These are phyloP conservation scores for Hygrophorus russula DNA, from an alignment of 768 basidiomycete genomes.

Conservation along the genomic window DNA sequence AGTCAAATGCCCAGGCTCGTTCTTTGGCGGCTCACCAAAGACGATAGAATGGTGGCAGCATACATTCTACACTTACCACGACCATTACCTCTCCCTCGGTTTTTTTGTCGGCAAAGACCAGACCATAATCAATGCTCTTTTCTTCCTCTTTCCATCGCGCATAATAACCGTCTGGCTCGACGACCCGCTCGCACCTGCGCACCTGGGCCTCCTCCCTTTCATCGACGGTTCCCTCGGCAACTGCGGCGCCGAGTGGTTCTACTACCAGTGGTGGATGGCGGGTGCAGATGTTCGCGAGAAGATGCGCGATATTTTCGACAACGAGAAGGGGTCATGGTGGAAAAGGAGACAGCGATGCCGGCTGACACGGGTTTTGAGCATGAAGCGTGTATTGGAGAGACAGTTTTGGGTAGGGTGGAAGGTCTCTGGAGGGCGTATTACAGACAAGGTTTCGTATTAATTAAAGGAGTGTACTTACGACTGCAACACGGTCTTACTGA, in stretches of 20 bases:
- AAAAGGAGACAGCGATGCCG: too few species aligned
- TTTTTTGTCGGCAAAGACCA: slow-evolving; percentile 50
- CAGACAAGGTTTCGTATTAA: too few species aligned
- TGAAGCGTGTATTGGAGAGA: too few species aligned
- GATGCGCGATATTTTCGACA: slow-evolving; percentile 7
- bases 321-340: too few species aligned
- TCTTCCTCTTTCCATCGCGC: slow-evolving; percentile 33
- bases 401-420: too few species aligned
- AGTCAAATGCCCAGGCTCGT: slow-evolving; percentile 32
- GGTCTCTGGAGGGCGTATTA: too few species aligned
- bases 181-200: slow-evolving; percentile 12
- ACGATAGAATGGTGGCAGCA: slow-evolving; percentile 34
- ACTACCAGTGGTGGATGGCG: slow-evolving; percentile 41
- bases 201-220: slow-evolving; percentile 1
- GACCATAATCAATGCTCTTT: slow-evolving; percentile 36
- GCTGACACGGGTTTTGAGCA: too few species aligned
- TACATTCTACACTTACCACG: slow-evolving; percentile 39
- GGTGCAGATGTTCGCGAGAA: slow-evolving; percentile 9
- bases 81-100: slow-evolving; percentile 34
- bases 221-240: slow-evolving; percentile 22
- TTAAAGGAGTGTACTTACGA: too few species aligned
- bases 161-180: slow-evolving; percentile 32
- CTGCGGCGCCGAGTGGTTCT: slow-evolving; percentile 34
- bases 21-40: slow-evolving; percentile 39
- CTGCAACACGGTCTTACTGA: too few species aligned